These are phyloP conservation scores for Grigorovia transvaalensis DNA, from an alignment of 805 yeast genomes.

Conservation along the genomic window DNA sequence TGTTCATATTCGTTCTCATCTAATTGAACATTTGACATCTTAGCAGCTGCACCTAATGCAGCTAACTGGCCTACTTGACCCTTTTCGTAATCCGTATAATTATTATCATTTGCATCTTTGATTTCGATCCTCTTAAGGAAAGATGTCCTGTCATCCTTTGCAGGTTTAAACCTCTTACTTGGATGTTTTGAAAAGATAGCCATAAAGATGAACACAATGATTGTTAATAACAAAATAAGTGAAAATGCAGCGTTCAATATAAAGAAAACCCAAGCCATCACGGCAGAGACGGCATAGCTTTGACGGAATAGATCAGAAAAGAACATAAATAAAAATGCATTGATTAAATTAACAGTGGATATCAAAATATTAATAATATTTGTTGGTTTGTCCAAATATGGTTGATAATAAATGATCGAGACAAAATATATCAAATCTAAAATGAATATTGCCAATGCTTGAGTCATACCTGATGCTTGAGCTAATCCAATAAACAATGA, in stretches of 20 bases:
- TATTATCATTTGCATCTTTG: slow-evolving; percentile 19
- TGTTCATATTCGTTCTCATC: slow-evolving; percentile 27
- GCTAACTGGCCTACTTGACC: slow-evolving; percentile 37
- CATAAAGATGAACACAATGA: slow-evolving; percentile 53
- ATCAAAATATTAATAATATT: slow-evolving; percentile 66
- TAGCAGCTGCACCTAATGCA: slow-evolving; percentile 76
- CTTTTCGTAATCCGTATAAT: slow-evolving; percentile 9
- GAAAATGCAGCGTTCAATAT: slow-evolving; percentile 84
- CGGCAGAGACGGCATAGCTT: slow-evolving; percentile 63
- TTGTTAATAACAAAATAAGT: slow-evolving; percentile 56
- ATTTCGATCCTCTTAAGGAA: slow-evolving; percentile 42
- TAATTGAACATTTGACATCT: slow-evolving; percentile 69
- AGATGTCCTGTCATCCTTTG: slow-evolving; percentile 84
- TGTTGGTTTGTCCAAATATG: slow-evolving; percentile 76
- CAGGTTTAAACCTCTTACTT: slow-evolving; percentile 79
- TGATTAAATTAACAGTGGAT: slow-evolving; percentile 60
- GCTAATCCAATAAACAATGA: slow-evolving; percentile 67
- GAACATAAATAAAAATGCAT: slow-evolving; percentile 77
- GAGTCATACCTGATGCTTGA: slow-evolving; percentile 73
- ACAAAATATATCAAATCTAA: slow-evolving; percentile 63
- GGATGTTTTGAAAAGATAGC: slow-evolving; percentile 73
- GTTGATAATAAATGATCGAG: slow-evolving; percentile 51
- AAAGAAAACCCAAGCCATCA: slow-evolving; percentile 90
- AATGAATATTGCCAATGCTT: slow-evolving; percentile 65
- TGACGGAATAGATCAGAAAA: slow-evolving; percentile 79